Evolutionary conservation across 805 yeast species (phyloP).

Genomic region (Saccharomycopsis microspora): DNA sequence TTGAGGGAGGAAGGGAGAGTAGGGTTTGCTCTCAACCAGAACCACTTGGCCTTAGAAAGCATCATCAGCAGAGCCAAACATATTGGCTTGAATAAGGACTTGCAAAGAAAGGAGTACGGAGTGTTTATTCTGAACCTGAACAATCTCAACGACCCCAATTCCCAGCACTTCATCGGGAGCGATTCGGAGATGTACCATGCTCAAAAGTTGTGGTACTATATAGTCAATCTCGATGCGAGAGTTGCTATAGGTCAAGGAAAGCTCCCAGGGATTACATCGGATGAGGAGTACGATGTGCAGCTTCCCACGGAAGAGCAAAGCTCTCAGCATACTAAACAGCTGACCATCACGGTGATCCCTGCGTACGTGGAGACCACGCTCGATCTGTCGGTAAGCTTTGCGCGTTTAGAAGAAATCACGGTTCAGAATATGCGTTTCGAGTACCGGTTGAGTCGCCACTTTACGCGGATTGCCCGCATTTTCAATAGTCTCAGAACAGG

Average conservation of each 20-base stretch:
- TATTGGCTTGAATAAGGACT: conserved; percentile 10
- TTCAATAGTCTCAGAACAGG: conserved; percentile 8
- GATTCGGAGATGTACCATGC: conserved; percentile 5
- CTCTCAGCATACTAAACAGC: neutral
- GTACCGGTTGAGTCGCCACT: conserved; percentile 1
- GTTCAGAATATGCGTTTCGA: conserved; percentile 3
- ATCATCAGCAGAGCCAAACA: conserved; percentile 3
- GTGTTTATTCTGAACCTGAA: neutral
- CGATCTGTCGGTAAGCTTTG: conserved; percentile 1
- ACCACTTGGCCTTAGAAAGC: conserved; percentile 1
- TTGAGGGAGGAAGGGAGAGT: conserved; percentile 11
- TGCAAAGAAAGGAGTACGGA: neutral
- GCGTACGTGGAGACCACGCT: conserved; percentile 1
- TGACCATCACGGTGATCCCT: conserved; percentile 5
- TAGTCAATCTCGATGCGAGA: conserved; percentile 3
- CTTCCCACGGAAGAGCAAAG: conserved; percentile 5
- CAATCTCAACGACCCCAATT: neutral
- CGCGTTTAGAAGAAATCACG: neutral
- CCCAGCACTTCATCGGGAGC: conserved; percentile 3
- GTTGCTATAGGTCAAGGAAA: conserved; percentile 5
- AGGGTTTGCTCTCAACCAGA: conserved; percentile 9
- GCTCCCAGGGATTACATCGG: conserved; percentile 1
- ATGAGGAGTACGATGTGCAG: conserved; percentile 9
- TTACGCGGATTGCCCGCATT: neutral
- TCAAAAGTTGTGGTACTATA: conserved; percentile 12